Conservation (phyloP, 495 filamentous ascomycete species). For the Xylaria scruposa region DNA sequence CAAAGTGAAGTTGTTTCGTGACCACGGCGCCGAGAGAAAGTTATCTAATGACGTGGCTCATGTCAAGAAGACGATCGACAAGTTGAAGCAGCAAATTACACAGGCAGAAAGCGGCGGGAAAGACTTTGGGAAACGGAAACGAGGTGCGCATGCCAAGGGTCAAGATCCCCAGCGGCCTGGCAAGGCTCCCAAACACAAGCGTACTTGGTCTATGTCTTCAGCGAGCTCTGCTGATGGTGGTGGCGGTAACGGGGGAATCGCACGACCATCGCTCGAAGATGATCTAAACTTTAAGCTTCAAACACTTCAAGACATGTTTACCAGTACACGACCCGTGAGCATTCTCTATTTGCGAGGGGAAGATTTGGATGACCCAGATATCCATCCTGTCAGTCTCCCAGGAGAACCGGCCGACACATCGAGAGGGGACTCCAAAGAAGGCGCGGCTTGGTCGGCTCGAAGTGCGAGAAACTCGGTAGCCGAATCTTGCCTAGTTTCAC, state of each 20-base stretch:
- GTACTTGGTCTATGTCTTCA: slow-evolving; percentile 96
- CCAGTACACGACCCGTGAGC: slow-evolving; percentile 84
- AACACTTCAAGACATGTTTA: slow-evolving; percentile 94
- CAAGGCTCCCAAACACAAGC: slow-evolving; percentile 87
- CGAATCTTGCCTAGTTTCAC: slow-evolving; percentile 71
- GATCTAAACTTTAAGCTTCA: slow-evolving; percentile 86
- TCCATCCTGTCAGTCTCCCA: slow-evolving; percentile 77
- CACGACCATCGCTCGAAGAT: slow-evolving; percentile 76
- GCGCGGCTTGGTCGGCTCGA: slow-evolving; percentile 56
- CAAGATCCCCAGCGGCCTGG: slow-evolving; percentile 63
- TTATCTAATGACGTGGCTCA: slow-evolving; percentile 92
- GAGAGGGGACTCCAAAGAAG: slow-evolving; percentile 64
- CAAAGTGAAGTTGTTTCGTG: slow-evolving; percentile 95
- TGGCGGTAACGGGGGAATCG: slow-evolving; percentile 42
- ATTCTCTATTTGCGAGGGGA: slow-evolving; percentile 83
- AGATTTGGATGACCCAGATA: slow-evolving; percentile 86
- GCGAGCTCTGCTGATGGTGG: slow-evolving; percentile 69
- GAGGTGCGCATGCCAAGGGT: slow-evolving; percentile 63
- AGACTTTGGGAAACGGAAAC: slow-evolving; percentile 87
- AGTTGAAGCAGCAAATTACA: slow-evolving; percentile 79
- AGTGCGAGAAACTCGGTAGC: slow-evolving; percentile 61
- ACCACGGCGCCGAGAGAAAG: slow-evolving; percentile 96
- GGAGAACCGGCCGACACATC: slow-evolving; percentile 69
- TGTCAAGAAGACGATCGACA: slow-evolving; percentile 93
- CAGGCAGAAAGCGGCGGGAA: slow-evolving; percentile 90